Evolutionary conservation across 2,329 filamentous ascomycete species (phyloP).

Genomic region (Phialophora chinensis): DNA sequence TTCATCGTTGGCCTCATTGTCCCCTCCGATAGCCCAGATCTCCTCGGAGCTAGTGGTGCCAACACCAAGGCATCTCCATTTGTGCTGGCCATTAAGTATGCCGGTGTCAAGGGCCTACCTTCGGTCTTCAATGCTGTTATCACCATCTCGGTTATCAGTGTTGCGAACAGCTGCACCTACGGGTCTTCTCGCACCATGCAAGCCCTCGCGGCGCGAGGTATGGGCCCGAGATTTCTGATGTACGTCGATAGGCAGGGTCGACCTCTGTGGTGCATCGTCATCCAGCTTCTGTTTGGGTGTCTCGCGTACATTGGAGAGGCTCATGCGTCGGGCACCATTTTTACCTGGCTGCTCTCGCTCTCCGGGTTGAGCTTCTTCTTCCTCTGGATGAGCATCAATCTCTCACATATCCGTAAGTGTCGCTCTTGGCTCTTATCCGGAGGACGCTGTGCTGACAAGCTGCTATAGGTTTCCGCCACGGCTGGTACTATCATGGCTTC

Average conservation of each 20-base stretch:
- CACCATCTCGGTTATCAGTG: slow-evolving; percentile 84
- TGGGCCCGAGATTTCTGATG: slow-evolving; percentile 57
- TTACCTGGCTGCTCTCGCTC: slow-evolving; percentile 20
- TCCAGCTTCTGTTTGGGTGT: slow-evolving; percentile 51
- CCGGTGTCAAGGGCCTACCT: slow-evolving; percentile 78
- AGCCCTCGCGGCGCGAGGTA: slow-evolving; percentile 71
- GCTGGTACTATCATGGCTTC: slow-evolving; percentile 64
- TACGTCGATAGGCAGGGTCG: slow-evolving; percentile 50
- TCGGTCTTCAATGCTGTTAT: slow-evolving; percentile 94
- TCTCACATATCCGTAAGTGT: slow-evolving; percentile 65
- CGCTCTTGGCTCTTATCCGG: slow-evolving; percentile 80
- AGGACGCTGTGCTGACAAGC: slow-evolving; percentile 18
- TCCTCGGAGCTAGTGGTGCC: slow-evolving; percentile 65
- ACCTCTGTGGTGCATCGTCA: slow-evolving; percentile 51
- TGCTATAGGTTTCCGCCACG: slow-evolving; percentile 2
- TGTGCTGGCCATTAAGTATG: slow-evolving; percentile 86
- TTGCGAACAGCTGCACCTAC: slow-evolving; percentile 90
- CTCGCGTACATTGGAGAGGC: slow-evolving; percentile 19
- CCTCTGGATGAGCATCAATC: slow-evolving; percentile 61
- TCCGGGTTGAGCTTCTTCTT: slow-evolving; percentile 57
- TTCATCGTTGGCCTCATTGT: slow-evolving; percentile 82
- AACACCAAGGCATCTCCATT: slow-evolving; percentile 83
- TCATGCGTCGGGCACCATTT: slow-evolving; percentile 8
- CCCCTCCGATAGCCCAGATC: slow-evolving; percentile 49
- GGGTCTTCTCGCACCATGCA: slow-evolving; percentile 89